Evolutionary conservation across 2,329 filamentous ascomycete species (phyloP).

Genomic region (Xylariaceae sp.): DNA sequence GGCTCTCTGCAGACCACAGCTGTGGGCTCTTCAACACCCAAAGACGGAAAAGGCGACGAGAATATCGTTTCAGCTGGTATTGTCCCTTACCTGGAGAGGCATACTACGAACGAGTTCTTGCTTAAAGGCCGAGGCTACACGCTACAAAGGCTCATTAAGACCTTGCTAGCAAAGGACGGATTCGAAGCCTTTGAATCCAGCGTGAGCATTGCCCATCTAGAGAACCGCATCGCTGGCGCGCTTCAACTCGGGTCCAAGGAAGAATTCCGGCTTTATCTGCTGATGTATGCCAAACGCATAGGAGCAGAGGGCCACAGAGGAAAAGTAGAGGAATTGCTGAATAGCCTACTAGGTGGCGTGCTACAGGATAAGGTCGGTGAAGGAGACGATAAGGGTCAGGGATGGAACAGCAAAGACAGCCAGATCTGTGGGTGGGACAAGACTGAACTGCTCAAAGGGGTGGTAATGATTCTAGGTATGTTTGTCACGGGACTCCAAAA

Average conservation of each 20-base stretch:
- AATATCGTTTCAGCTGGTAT: constrained; percentile 79
- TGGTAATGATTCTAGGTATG: constrained; percentile 87
- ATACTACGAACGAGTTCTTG: constrained; percentile 88
- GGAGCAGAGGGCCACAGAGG: constrained; percentile 80
- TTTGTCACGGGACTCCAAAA: constrained; percentile 22
- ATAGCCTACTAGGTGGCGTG: constrained; percentile 70
- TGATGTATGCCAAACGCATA: constrained; percentile 95
- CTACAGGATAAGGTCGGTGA: constrained; percentile 50
- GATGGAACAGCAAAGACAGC: constrained; percentile 62
- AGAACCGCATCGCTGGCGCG: constrained; percentile 88
- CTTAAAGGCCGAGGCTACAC: constrained; percentile 89
- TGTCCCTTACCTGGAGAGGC: constrained; percentile 86
- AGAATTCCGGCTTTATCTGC: constrained; percentile 90
- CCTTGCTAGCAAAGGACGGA: constrained; percentile 78
- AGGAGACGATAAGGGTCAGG: constrained; percentile 43
- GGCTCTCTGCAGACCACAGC: constrained; percentile 71
- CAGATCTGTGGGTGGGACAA: constrained; percentile 87
- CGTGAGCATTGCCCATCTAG: constrained; percentile 88
- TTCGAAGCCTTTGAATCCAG: constrained; percentile 88
- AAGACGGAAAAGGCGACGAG: constrained; percentile 42
- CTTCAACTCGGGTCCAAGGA: constrained; percentile 79
- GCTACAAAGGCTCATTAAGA: constrained; percentile 85
- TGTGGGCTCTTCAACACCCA: constrained; percentile 51
- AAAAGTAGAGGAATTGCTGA: constrained; percentile 90
- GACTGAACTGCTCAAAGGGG: constrained; percentile 80